These are phyloP conservation scores for Dothistroma pini DNA, from an alignment of 2,329 filamentous ascomycete species.

Conservation along the genomic window DNA sequence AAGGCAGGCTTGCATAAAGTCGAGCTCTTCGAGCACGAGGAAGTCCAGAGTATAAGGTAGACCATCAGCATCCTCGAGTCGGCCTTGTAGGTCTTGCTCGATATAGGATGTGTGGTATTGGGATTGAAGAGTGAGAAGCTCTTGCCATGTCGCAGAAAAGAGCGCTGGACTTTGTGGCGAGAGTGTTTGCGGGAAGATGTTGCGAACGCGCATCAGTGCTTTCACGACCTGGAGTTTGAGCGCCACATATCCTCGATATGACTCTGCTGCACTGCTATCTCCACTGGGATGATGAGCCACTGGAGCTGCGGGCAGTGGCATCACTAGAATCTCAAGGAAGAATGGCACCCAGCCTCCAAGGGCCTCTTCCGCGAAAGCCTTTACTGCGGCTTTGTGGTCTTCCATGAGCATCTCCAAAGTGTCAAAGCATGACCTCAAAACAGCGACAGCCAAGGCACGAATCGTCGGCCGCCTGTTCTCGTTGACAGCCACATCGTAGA, in stretches of 20 bases:
- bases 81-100: conserved; percentile 76
- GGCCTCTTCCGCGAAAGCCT: conserved; percentile 82
- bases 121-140: conserved; percentile 68
- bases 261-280: conserved; percentile 54
- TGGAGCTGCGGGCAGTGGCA: conserved; percentile 61
- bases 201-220: conserved; percentile 80
- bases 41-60: conserved; percentile 96
- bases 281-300: conserved; percentile 59
- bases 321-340: conserved; percentile 75
- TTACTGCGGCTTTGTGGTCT: conserved; percentile 81
- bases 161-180: conserved; percentile 76
- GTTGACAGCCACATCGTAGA: conserved; percentile 78
- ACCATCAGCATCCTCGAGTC: conserved; percentile 82
- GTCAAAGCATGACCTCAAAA: conserved; percentile 90
- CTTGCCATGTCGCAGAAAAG: conserved; percentile 86
- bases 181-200: conserved; percentile 76
- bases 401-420: conserved; percentile 96
- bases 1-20: conserved; percentile 89
- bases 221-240: conserved; percentile 92
- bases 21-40: conserved; percentile 86
- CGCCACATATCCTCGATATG: conserved; percentile 77
- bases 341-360: conserved; percentile 81
- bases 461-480: conserved; percentile 66
- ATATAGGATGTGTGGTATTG: conserved; percentile 83
- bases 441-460: conserved; percentile 79